Evolutionary conservation across 1,284 basidiomycete genomes (phyloP).

Genomic region (Malassezia globosa): DNA sequence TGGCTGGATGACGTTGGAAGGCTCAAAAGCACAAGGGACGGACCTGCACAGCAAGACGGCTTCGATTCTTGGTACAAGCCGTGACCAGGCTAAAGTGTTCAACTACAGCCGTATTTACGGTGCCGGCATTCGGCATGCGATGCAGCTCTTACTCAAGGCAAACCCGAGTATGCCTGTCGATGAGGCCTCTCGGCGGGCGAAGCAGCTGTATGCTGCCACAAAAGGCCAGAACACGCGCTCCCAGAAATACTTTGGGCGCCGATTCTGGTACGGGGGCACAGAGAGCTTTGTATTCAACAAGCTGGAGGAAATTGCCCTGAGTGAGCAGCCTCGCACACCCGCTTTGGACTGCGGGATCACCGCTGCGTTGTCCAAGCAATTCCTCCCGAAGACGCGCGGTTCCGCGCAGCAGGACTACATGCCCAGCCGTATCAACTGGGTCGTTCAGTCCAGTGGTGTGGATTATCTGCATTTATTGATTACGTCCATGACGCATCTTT

Average conservation of each 20-base stretch:
- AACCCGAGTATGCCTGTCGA: slow-evolving; percentile 69
- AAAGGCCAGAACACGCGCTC: slow-evolving; percentile 58
- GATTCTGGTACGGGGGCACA: slow-evolving; percentile 93
- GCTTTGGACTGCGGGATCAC: slow-evolving; percentile 90
- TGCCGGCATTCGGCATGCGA: slow-evolving; percentile 86
- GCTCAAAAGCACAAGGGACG: slow-evolving; percentile 89
- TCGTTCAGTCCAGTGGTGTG: slow-evolving; percentile 94
- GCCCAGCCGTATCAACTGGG: slow-evolving; percentile 97
- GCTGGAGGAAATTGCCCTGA: slow-evolving; percentile 84
- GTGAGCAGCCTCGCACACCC: slow-evolving; percentile 76
- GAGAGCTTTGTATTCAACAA: slow-evolving; percentile 99
- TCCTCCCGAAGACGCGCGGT: slow-evolving; percentile 54
- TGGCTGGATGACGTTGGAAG: slow-evolving; percentile 99
- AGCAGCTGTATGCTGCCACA: slow-evolving; percentile 78
- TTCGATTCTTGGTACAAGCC: slow-evolving; percentile 76
- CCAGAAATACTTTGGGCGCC: slow-evolving; percentile 49
- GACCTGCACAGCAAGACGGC: slow-evolving; percentile 97
- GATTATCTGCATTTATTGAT: slow-evolving; percentile 96
- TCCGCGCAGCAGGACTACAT: slow-evolving; percentile 69
- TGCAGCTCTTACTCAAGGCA: slow-evolving; percentile 75
- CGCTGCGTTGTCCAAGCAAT: slow-evolving; percentile 74
- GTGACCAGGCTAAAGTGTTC: slow-evolving; percentile 96
- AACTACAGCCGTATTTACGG: slow-evolving; percentile 99
- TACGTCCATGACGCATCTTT: slow-evolving; percentile 84
- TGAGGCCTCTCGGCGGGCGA: slow-evolving; percentile 67